Base-by-base conservation (phyloP, 306 rosid genomes). In the Castanea mollissima region DNA sequence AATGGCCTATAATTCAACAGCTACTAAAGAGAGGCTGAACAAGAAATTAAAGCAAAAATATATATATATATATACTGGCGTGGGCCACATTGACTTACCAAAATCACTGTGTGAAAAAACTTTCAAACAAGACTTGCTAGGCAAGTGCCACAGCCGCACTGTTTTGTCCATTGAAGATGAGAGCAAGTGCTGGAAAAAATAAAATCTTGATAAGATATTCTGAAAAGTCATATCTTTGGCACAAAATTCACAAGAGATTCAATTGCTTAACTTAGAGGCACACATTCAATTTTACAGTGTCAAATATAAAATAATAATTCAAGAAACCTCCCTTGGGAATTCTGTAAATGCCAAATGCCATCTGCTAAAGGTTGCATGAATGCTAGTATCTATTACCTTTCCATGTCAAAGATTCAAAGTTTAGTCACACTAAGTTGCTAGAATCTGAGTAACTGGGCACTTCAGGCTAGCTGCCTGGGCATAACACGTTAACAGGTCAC, bases 141-240 rank as follows among this genome's bases (percentile, higher is more conserved):
- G 81, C 77, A 96, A 80, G 78, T 96, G 89, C 99, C 99, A 96
- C 60, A 96, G 92, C 87, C 98, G 92, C 83, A 96, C 99, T 5
- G 99, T 96, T 90, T 96, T 96, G 90, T 96, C 99, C 99, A 96
- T 96, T 76, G 99, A 96, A 78, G 99, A 93, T 80, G 99, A 96
- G 86, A 96, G 99, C 90, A 96, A 83, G 56, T 89, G 96, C 99
- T 96, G 96, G 52, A 55, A 67, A 84, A 35, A 73, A 41, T 41
- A 77, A 67, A 79, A 65, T 32, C 64, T 89, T 78, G 75, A 46
- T 35, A 69, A 73, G 78, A 81, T 70, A 73, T 23, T 74, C 27
- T 16, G 20, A 20, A 77, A n/a, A 56, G 55, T 14, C 69, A 73
- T 82, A 38, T 11, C 25, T 18, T 27, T 21, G 60, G 67, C 75